Conservation (phyloP, 371 early-diverging fungal species). For the Syncephalis fuscata region DNA sequence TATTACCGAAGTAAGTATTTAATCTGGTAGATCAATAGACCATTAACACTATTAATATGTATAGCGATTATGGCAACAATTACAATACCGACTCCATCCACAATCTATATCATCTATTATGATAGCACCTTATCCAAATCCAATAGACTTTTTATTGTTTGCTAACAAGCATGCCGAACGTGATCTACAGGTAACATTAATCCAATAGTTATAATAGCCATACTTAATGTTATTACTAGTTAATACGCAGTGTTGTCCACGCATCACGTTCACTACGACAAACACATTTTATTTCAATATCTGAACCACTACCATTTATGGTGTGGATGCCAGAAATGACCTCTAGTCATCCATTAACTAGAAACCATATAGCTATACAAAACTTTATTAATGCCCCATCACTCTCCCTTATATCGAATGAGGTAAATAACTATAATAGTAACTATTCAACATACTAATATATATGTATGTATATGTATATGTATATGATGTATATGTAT, state of each 20-base stretch:
- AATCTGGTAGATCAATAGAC: slow-evolving; percentile 1
- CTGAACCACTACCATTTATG: slow-evolving; percentile 25
- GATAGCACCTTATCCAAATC: slow-evolving; percentile 30
- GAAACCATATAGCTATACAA: slow-evolving; percentile 21
- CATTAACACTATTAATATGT: slow-evolving; percentile 4
- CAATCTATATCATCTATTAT: slow-evolving; percentile 19
- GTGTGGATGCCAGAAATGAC: slow-evolving; percentile 20
- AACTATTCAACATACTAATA: not conserved
- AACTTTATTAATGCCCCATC: slow-evolving; percentile 24
- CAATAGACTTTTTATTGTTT: slow-evolving; percentile 12
- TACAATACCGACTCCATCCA: slow-evolving; percentile 8
- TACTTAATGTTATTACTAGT: slow-evolving; percentile 5
- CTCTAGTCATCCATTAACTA: slow-evolving; percentile 15
- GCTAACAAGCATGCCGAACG: slow-evolving; percentile 24
- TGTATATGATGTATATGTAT: not conserved
- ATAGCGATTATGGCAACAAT: not conserved
- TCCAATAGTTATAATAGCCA: not conserved
- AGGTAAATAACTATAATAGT: slow-evolving; percentile 10
- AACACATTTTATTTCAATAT: slow-evolving; percentile 32
- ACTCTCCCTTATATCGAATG: slow-evolving; percentile 7
- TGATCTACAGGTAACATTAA: slow-evolving; percentile 27
- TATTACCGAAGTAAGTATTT: slow-evolving; percentile 83
- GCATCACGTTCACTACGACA: slow-evolving; percentile 43
- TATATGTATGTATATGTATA: not conserved
- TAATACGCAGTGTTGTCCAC: slow-evolving; percentile 33